Conservation (phyloP, 129 eudicot genomes). For the Pseudognaphalium luteoalbum region DNA sequence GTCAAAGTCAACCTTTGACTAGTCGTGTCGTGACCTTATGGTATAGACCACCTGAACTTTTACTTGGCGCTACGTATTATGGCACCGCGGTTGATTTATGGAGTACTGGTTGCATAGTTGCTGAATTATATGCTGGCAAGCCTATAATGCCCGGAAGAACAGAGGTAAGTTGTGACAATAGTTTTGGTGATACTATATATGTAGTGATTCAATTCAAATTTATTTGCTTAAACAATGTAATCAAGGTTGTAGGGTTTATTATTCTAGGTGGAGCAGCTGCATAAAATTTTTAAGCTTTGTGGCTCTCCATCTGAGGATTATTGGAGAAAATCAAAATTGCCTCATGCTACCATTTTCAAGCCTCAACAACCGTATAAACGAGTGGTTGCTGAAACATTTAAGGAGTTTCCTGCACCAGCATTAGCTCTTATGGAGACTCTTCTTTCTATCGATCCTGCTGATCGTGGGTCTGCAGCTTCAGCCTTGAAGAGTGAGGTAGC, state of each 20-base stretch:
- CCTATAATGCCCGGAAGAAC: conserved; percentile 98
- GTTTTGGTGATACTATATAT: neutral
- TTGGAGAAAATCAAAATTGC: conserved; percentile 75
- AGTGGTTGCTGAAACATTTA: conserved; percentile 72
- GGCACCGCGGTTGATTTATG: conserved; percentile 89
- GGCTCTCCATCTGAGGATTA: conserved; percentile 91
- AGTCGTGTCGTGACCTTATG: conserved; percentile 95
- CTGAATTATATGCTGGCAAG: conserved; percentile 81
- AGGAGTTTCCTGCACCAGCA: conserved; percentile 78
- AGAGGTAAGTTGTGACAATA: conserved; percentile 50
- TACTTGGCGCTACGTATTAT: conserved; percentile 89
- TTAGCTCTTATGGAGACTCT: conserved; percentile 71
- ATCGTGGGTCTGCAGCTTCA: conserved; percentile 77
- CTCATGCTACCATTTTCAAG: conserved; percentile 80
- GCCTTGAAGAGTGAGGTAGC: conserved; percentile 77
- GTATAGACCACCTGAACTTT: conserved; percentile 95
- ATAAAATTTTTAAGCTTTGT: conserved; percentile 90
- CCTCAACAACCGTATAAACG: conserved; percentile 78
- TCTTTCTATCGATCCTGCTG: conserved; percentile 84
- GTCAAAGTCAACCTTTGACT: conserved; percentile 65
- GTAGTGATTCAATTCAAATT: neutral
- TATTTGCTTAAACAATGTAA: conserved; percentile 19
- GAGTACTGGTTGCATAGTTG: conserved; percentile 95
- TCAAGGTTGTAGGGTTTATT: conserved; percentile 24
- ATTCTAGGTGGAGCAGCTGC: conserved; percentile 85